Conservation (phyloP, 75 land plant species). For the Picea sitchensis region DNA sequence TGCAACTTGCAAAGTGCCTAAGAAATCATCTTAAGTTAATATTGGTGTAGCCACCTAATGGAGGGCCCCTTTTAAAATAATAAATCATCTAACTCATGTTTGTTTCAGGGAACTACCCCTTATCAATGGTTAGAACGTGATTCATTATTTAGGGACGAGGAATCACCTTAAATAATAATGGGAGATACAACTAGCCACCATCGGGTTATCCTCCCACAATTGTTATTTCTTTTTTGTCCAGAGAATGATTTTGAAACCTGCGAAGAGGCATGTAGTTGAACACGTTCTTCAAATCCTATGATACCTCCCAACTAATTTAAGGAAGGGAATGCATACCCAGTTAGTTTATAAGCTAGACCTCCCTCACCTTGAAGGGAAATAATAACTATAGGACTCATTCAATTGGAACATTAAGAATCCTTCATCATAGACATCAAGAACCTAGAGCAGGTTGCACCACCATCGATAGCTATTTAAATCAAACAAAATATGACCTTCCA, state of each 20-base stretch:
- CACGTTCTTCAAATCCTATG: constrained; percentile 65
- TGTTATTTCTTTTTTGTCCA: neutral
- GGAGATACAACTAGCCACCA: no score
- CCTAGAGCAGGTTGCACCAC: constrained; percentile 42
- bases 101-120: no score
- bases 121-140: no score
- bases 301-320: constrained; percentile 21
- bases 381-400: constrained; percentile 56
- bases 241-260: constrained; percentile 41
- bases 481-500: constrained; percentile 72
- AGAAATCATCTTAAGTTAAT: no score
- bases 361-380: constrained; percentile 30
- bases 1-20: no score
- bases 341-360: constrained; percentile 75
- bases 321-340: constrained; percentile 54
- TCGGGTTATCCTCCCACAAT: no score
- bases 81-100: no score
- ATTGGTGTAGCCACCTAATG: no score
- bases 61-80: no score
- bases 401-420: constrained; percentile 72
- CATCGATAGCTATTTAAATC: constrained; percentile 44
- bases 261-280: constrained; percentile 64
- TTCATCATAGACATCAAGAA: constrained; percentile 76
- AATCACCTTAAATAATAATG: no score
- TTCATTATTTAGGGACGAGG: no score